phyloP scores from a whole-genome alignment of 345 rosid species.

The Kandelia obovata region DNA sequence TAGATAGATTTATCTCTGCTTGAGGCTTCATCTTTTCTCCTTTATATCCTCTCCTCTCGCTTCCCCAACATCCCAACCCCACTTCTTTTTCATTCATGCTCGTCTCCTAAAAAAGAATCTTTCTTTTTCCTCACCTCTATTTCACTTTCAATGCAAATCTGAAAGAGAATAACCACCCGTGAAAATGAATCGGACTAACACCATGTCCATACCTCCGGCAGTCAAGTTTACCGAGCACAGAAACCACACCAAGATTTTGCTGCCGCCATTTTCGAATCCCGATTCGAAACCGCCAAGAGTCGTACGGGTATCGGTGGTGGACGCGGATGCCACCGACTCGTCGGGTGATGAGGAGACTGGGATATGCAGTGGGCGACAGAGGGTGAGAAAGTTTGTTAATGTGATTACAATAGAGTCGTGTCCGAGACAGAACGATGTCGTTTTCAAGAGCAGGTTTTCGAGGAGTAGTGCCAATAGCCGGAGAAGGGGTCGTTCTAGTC shows the following conservation, averaged over 20 bases:
- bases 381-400: conserved; percentile 62
- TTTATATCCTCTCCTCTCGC: conserved; percentile 11
- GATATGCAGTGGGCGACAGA: conserved; percentile 11
- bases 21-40: conserved; percentile 25
- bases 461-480: conserved; percentile 1
- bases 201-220: conserved; percentile 8
- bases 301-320: conserved; percentile 80
- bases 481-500: conserved; percentile 13
- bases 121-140: conserved; percentile 1
- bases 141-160: conserved; percentile 36
- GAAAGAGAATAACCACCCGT: conserved; percentile 10
- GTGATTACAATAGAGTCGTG: conserved; percentile 53
- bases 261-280: conserved; percentile 13
- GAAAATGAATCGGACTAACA: conserved; percentile 27
- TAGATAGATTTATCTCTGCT: background rate
- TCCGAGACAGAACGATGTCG: background rate
- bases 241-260: conserved; percentile 28
- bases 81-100: conserved; percentile 36
- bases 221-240: conserved; percentile 58
- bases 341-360: conserved; percentile 75
- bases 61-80: background rate
- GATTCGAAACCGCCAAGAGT: conserved; percentile 30
- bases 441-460: conserved; percentile 11
- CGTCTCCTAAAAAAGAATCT: conserved; percentile 49
- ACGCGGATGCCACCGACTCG: conserved; percentile 88